Percentiles rank a stretch among this genome's conserved stretches.
phyloP scores from a whole-genome alignment of 2,329 filamentous ascomycete species.

The Venturia effusa region DNA sequence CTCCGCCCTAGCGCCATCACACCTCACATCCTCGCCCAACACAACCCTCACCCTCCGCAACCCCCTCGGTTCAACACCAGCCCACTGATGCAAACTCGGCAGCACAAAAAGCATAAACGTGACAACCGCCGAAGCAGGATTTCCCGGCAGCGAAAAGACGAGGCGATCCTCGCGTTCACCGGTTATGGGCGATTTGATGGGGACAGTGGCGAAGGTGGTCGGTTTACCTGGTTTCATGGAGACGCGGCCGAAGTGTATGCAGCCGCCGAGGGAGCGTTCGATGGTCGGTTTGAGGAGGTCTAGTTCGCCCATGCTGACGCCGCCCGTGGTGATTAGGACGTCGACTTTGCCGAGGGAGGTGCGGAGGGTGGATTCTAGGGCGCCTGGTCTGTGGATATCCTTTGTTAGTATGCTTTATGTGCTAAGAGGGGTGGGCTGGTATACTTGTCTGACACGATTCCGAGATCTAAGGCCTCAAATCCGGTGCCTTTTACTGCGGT shows the following conservation, averaged over 20 bases:
- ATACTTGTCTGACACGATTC: constrained; percentile 65
- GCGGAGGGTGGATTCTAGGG: constrained; percentile 67
- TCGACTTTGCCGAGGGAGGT: constrained; percentile 64
- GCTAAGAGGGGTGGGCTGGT: constrained; percentile 12
- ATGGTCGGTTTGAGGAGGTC: constrained; percentile 95
- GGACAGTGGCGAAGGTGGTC: constrained; percentile 88
- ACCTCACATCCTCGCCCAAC: constrained; percentile 59
- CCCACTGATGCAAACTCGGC: constrained; percentile 68
- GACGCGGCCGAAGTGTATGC: constrained; percentile 91
- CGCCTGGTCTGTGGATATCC: constrained; percentile 42
- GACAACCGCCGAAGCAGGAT: constrained; percentile 85
- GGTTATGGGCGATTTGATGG: constrained; percentile 38
- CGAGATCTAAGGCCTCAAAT: constrained; percentile 72
- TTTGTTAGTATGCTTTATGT: constrained; percentile 10
- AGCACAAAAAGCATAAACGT: constrained; percentile 92
- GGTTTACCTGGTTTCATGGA: constrained; percentile 98
- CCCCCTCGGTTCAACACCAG: constrained; percentile 57
- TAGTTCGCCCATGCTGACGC: constrained; percentile 95
- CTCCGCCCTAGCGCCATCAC: constrained; percentile 69
- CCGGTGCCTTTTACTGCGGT: constrained; percentile 64
- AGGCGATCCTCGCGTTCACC: constrained; percentile 53
- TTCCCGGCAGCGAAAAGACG: constrained; percentile 86
- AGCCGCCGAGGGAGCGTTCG: constrained; percentile 78
- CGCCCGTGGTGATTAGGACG: constrained; percentile 81
- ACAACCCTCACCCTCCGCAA: constrained; percentile 62